Percentiles rank a stretch among this genome's conserved stretches.
Conservation (phyloP, 2,329 filamentous ascomycete genomes). For the Venturia aucupariae region DNA sequence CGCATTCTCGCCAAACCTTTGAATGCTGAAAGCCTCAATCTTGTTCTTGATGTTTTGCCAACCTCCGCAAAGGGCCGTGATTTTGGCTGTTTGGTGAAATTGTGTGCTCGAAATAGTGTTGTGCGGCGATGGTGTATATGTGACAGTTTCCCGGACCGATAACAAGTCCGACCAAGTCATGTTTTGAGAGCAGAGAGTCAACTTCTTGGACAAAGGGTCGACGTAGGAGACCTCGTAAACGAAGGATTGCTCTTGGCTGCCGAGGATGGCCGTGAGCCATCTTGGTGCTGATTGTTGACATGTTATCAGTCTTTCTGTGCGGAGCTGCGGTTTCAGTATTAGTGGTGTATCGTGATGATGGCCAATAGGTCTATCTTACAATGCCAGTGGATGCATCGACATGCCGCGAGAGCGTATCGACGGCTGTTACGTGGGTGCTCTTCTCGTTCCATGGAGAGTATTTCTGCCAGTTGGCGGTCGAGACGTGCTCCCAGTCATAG, state of each 20-base stretch:
- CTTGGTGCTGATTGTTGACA: constrained; percentile 61
- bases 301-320: constrained; percentile 60
- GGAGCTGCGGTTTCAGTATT: constrained; percentile 39
- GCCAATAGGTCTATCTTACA: constrained; percentile 36
- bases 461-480: constrained; percentile 95
- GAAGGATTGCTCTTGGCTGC: constrained; percentile 69
- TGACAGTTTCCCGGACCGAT: constrained; percentile 84
- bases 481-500: constrained; percentile 98
- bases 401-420: constrained; percentile 76
- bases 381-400: constrained; percentile 58
- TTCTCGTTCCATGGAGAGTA: constrained; percentile 99
- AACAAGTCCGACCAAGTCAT: constrained; percentile 87
- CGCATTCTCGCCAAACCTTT: constrained; percentile 86
- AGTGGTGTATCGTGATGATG: constrained; percentile 7
- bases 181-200: constrained; percentile 96
- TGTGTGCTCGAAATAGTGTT: constrained; percentile 53
- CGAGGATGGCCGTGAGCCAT: constrained; percentile 73
- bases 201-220: constrained; percentile 69
- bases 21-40: constrained; percentile 86
- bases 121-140: constrained; percentile 57
- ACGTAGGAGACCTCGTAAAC: constrained; percentile 97
- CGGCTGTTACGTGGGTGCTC: constrained; percentile 90
- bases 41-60: constrained; percentile 97
- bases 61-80: constrained; percentile 88
- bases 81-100: constrained; percentile 83